These are phyloP conservation scores for Stemphylium beticola DNA, from an alignment of 2,329 filamentous ascomycete species.

Conservation along the genomic window DNA sequence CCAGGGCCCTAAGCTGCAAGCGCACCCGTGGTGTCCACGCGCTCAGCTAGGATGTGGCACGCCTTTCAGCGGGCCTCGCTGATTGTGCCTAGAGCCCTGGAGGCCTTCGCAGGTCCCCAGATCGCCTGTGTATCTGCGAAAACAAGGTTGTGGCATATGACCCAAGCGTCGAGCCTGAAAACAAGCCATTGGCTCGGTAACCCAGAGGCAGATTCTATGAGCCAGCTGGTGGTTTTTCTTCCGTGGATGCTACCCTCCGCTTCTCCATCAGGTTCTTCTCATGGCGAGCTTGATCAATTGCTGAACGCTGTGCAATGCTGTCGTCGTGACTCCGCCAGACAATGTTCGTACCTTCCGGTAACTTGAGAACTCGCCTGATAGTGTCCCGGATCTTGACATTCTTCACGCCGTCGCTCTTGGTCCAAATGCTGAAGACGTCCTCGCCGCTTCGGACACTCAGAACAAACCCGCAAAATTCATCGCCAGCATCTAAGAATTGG, in stretches of 20 bases:
- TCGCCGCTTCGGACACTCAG: slow-evolving; percentile 94
- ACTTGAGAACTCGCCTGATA: slow-evolving; percentile 86
- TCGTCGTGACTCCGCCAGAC: slow-evolving; percentile 97
- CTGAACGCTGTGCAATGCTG: slow-evolving; percentile 88
- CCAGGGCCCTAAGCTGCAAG: background rate
- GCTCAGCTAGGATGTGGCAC: background rate
- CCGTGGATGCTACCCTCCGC: slow-evolving; percentile 49
- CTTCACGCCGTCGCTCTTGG: slow-evolving; percentile 86
- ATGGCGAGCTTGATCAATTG: slow-evolving; percentile 88
- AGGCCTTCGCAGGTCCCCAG: background rate
- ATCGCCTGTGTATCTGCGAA: background rate
- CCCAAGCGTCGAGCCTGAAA: background rate
- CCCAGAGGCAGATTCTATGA: slow-evolving; percentile 21
- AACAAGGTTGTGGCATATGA: background rate
- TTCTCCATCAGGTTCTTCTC: slow-evolving; percentile 69
- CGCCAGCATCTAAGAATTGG: slow-evolving; percentile 88
- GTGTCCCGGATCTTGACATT: slow-evolving; percentile 98
- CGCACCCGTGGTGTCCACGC: background rate
- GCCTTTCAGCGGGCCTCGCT: background rate
- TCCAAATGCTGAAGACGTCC: slow-evolving; percentile 98
- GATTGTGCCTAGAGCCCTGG: background rate
- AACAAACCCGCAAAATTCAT: slow-evolving; percentile 94
- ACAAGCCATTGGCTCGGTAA: background rate
- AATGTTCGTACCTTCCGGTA: slow-evolving; percentile 87
- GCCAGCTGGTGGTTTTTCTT: slow-evolving; percentile 40